Conservation (phyloP, 148 eudicot genomes). For the Persicaria maculosa region DNA sequence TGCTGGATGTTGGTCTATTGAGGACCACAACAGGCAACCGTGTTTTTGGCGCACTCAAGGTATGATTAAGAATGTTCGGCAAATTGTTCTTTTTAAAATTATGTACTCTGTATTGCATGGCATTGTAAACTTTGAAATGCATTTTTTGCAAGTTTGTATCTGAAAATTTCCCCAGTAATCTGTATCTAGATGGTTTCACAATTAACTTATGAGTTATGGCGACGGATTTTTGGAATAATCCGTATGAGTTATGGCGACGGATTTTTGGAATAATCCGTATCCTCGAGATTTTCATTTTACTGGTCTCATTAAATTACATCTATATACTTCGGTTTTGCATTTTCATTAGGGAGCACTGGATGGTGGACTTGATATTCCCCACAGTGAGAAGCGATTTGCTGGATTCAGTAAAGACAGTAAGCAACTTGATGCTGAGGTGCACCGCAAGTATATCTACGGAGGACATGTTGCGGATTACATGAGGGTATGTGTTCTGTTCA, state of each 20-base stretch:
- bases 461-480: conserved; percentile 71
- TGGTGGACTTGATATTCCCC: conserved; percentile 64
- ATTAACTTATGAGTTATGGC: too few relatives aligned
- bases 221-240: background rate
- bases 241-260: background rate
- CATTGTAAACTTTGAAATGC: background rate
- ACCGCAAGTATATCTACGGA: conserved; percentile 55
- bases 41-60: conserved; percentile 33
- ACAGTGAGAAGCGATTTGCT: conserved; percentile 53
- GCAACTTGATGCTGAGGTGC: too few relatives aligned
- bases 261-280: background rate
- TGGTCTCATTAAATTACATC: too few relatives aligned
- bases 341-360: conserved; percentile 54
- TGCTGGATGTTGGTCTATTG: conserved; percentile 67
- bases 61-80: conserved; percentile 59
- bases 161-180: background rate
- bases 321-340: too few relatives aligned
- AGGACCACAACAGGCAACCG: conserved; percentile 51
- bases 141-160: background rate
- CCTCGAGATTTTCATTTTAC: too few relatives aligned
- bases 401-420: too few relatives aligned
- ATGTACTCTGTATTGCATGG: too few relatives aligned
- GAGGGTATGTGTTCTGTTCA: conserved; percentile 27
- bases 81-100: background rate
- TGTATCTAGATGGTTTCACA: too few relatives aligned